Conservation (phyloP, 495 filamentous ascomycete genomes). For the Thermochaetoides thermophila region DNA sequence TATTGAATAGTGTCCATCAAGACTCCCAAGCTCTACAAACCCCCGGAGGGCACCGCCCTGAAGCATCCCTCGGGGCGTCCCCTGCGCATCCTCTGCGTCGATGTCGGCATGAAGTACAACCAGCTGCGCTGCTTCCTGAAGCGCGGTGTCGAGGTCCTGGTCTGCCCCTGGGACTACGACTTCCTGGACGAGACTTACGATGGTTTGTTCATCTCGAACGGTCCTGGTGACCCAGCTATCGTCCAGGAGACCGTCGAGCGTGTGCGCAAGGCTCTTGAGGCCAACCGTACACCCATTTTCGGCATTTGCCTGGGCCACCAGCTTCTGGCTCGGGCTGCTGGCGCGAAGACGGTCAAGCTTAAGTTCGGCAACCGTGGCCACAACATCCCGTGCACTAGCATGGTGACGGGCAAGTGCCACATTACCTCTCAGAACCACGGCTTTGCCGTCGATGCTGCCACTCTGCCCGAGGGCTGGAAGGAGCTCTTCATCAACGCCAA, state of each 20-base stretch:
- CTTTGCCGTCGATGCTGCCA: conserved; percentile 72
- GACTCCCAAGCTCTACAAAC: conserved; percentile 66
- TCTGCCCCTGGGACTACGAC: conserved; percentile 92
- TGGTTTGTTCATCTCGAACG: conserved; percentile 94
- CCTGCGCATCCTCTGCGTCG: conserved; percentile 76
- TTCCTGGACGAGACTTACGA: conserved; percentile 75
- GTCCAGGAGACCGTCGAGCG: conserved; percentile 61
- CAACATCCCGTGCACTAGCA: conserved; percentile 94
- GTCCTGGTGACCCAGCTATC: conserved; percentile 85
- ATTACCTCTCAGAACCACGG: conserved; percentile 98
- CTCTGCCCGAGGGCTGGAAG: conserved; percentile 64
- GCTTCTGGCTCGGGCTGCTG: conserved; percentile 77
- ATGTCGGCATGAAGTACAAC: conserved; percentile 96
- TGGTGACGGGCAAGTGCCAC: conserved; percentile 87
- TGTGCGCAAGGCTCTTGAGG: conserved; percentile 53
- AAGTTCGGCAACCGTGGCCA: conserved; percentile 98
- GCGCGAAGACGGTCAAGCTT: conserved; percentile 83
- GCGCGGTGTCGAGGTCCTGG: conserved; percentile 85
- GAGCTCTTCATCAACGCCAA: conserved; percentile 97
- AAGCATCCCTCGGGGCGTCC: conserved; percentile 78
- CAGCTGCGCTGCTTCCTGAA: conserved; percentile 83
- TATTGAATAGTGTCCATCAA: conserved; percentile 80
- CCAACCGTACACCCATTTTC: conserved; percentile 74
- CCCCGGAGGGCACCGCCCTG: conserved; percentile 43
- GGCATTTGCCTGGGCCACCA: conserved; percentile 96